Evolutionary conservation across 176 grass and related monocot species (phyloP), one percentile per base, ranked within the genome.

Genomic region (Cenchrus purpureus): DNA sequence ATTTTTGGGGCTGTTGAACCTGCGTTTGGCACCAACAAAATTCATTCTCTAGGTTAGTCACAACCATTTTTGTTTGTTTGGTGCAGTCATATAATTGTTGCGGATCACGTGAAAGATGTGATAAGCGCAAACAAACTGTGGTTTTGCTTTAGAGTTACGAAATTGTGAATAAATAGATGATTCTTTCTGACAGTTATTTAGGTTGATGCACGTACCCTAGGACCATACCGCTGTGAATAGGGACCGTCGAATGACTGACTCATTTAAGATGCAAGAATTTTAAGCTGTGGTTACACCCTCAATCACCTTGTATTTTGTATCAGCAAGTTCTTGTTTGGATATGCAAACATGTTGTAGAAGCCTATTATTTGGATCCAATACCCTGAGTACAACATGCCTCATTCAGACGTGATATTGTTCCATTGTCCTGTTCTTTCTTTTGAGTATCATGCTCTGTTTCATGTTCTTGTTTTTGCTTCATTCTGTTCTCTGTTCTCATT

Each of bases 401-500:
- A 57, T 51, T 80, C 54, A 54, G 37, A 37, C 43, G 25, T n/a
- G 37, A 79, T 16, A 51, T 52, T 12, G 55, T 65, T 68, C 65
- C 12, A 16, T 76, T 40, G 43, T 37, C 65, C 11, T 50, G 13
- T 56, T 73, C 12, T 29, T 45, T 77, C 10, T 58, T 86, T 82
- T 77, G 7, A 17, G 55, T 65, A 82, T 57, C 34, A 40, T 40
- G 2, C 37, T 66, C 25, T 73, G 10, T 60, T 73, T 79, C 29
- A 45, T n/a, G 45, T 64, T 84, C 19, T 57, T 80, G 11, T 71
- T 65, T 68, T 86, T 79, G n/a, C 6, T 13, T 72, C 13, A 57
- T 84, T 74, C 76, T 51, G 13, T 68, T 69, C 71, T 60, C 42
- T 32, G 69, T 31, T 73, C 32, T 85, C 73, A 40, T 40, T 40